phyloP scores from a whole-genome alignment of 352 stramenopile genomes.

The Phytophthora pini region DNA sequence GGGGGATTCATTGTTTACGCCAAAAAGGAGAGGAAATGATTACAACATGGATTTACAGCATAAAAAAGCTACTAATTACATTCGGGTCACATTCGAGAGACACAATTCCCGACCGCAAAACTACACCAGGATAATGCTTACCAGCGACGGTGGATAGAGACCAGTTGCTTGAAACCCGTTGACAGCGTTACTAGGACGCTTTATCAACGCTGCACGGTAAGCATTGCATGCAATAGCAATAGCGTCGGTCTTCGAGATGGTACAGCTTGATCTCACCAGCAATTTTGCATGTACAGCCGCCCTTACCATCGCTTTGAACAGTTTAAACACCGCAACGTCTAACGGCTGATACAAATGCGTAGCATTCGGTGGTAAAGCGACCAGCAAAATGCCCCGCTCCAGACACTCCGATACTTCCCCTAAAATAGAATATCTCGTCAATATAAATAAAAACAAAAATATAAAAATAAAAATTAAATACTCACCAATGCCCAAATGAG shows the following conservation, averaged over 20 bases:
- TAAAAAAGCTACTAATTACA: too few species aligned
- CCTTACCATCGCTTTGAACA: background rate
- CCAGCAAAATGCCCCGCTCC: background rate
- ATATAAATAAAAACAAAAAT: background rate
- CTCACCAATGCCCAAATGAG: background rate
- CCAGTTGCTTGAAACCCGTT: too few species aligned
- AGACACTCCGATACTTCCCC: background rate
- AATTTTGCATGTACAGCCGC: too few species aligned
- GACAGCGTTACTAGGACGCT: too few species aligned
- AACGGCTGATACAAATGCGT: slow-evolving; percentile 1
- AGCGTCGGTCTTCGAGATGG: too few species aligned
- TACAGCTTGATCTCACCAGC: too few species aligned
- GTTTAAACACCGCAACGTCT: background rate
- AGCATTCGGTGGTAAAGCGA: background rate
- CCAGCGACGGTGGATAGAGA: too few species aligned
- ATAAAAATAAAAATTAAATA: background rate
- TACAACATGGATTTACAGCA: background rate
- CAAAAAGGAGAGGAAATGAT: background rate
- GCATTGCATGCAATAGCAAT: too few species aligned
- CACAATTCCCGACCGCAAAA: too few species aligned
- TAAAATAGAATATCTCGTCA: background rate
- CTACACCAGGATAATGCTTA: too few species aligned
- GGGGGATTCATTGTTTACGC: background rate
- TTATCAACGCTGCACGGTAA: too few species aligned
- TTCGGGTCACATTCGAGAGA: too few species aligned